These are phyloP conservation scores for Mycena epipterygia DNA, from an alignment of 768 basidiomycete species.

Conservation along the genomic window DNA sequence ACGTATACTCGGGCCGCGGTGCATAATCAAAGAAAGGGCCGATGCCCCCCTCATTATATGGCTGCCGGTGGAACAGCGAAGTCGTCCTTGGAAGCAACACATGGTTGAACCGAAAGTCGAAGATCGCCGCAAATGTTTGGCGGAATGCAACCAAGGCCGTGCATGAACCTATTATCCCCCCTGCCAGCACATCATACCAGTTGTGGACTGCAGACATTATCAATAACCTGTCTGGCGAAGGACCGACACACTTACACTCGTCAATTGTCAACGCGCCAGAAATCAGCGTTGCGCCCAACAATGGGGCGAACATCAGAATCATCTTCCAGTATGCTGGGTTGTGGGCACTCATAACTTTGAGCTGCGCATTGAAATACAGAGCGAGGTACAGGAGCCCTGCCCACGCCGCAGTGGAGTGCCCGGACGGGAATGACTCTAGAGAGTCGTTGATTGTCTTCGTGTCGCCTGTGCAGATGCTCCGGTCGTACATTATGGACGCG, in stretches of 20 bases:
- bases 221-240: not conserved
- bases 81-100: slow-evolving; percentile 65
- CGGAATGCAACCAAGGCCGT: slow-evolving; percentile 67
- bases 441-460: slow-evolving; percentile 67
- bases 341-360: slow-evolving; percentile 72
- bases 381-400: slow-evolving; percentile 65
- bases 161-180: slow-evolving; percentile 62
- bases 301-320: slow-evolving; percentile 67
- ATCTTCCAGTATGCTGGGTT: slow-evolving; percentile 76
- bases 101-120: slow-evolving; percentile 72
- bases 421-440: slow-evolving; percentile 68
- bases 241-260: slow-evolving; percentile 54
- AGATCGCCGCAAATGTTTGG: slow-evolving; percentile 67
- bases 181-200: slow-evolving; percentile 70
- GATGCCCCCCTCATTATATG: slow-evolving; percentile 41
- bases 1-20: slow-evolving; percentile 41
- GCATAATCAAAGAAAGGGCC: slow-evolving; percentile 54
- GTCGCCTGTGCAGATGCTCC: slow-evolving; percentile 69
- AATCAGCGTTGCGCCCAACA: slow-evolving; percentile 69
- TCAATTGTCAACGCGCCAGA: slow-evolving; percentile 70
- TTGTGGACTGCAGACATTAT: slow-evolving; percentile 56
- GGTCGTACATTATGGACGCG: slow-evolving; percentile 63
- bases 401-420: slow-evolving; percentile 71
- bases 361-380: slow-evolving; percentile 65
- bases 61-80: slow-evolving; percentile 56